Evolutionary conservation across 305 asterid species (phyloP).

Genomic region (Fraxinus platypoda): DNA sequence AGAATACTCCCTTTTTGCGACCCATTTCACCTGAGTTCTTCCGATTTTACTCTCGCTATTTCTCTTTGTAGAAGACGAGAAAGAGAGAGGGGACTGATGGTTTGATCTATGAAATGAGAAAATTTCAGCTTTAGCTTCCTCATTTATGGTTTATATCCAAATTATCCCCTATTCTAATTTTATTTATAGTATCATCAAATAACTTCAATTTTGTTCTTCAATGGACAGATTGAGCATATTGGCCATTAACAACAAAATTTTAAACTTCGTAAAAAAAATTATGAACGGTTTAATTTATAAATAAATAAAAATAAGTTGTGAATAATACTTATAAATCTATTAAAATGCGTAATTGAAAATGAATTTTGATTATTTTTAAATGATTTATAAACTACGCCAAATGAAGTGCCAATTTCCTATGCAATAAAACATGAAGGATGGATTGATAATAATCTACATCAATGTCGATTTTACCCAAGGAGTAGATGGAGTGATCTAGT

Average conservation of each 20-base stretch:
- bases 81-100: background rate
- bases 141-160: background rate
- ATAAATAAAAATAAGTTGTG: too few relatives aligned
- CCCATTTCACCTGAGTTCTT: constrained; percentile 48
- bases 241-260: background rate
- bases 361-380: background rate
- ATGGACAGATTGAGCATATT: too few relatives aligned
- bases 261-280: background rate
- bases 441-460: background rate
- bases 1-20: constrained; percentile 69
- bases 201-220: too few relatives aligned
- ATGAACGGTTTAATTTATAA: too few relatives aligned
- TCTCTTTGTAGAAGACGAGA: background rate
- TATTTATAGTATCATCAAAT: too few relatives aligned
- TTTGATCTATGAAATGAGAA: background rate
- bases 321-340: background rate
- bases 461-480: too few relatives aligned
- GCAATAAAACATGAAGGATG: background rate
- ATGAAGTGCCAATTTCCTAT: background rate
- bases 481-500: too few relatives aligned
- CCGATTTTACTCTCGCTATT: background rate
- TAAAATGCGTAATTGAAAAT: too few relatives aligned
- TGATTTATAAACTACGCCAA: background rate
- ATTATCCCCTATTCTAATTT: background rate
- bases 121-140: background rate